phyloP scores from a whole-genome alignment of 257 asterid genomes.

The Capsicum pubescens region DNA sequence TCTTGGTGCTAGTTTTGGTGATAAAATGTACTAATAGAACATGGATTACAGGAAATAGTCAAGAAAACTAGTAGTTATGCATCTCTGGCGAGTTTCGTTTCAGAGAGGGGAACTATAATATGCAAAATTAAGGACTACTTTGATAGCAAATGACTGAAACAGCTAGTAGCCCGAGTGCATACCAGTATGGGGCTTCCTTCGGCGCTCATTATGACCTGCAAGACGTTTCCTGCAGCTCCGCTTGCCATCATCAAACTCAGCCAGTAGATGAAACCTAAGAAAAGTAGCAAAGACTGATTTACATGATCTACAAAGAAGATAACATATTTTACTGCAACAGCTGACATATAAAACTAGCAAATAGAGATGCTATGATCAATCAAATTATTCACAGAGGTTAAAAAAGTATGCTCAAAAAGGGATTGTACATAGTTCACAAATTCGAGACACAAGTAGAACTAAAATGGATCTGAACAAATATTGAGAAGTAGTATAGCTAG shows the following conservation, averaged over 20 bases:
- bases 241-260: conserved; percentile 60
- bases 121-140: neutral
- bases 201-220: conserved; percentile 57
- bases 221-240: conserved; percentile 59
- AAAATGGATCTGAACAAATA: neutral
- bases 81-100: neutral
- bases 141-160: conserved; percentile 35
- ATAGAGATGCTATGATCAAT: neutral
- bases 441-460: neutral
- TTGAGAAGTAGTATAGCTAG: neutral
- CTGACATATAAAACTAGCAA: neutral
- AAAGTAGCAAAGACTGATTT: neutral
- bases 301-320: neutral
- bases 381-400: neutral
- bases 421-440: neutral
- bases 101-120: neutral
- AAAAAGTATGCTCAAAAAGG: neutral
- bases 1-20: no score
- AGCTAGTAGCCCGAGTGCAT: conserved; percentile 12
- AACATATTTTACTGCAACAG: neutral
- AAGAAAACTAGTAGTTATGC: neutral
- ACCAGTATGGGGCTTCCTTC: conserved; percentile 48
- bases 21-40: neutral
- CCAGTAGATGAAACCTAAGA: conserved; percentile 49
- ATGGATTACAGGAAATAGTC: no score